Base-by-base conservation (phyloP, 208 protist species). In the Strigomonas culicis region DNA sequence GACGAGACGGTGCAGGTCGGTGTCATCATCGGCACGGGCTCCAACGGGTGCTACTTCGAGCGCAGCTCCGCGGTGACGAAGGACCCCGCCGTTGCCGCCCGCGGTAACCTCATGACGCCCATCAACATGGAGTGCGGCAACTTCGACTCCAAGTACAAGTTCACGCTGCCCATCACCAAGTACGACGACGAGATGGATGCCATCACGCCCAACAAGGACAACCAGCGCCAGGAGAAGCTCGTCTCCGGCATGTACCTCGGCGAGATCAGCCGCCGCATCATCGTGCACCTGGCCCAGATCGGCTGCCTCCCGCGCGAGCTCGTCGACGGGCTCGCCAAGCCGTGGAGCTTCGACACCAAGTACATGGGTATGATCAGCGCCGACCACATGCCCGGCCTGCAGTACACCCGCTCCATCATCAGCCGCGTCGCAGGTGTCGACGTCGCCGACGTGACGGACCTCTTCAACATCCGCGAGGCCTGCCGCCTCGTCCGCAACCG, bases 91-190 rank as follows among this genome's bases (percentile, higher is more conserved):
- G 84, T 87, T 47, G 62, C 65, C 39, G 70, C 74, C 4, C 79
- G 66, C 28, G 85, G 82, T 55, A 72, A 72, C 30, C 52, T 55
- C 24, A 62, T 75, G 32, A 86, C 82, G 13, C 77, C 92, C 68
- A 80, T 93, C 75, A 96, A 97, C 79, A 96, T 94, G 80, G 92
- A 97, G 72, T 95, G 88, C 77, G 92, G 90, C 49, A 90, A 90
- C 76, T 94, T 94, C 64, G 92, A 94, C 66, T 88, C 81, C 62
- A 86, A 84, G 68, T 79, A 87, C 75, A 80, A 78, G 70, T 78
- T 74, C 57, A 62, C 71, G 36, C 85, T 96, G 27, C 86, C 88
- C 44, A 79, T 77, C 62, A 92, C 88, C 49, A 52, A 47, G 57
- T 90, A 83, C 74, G 90, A 96, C 59, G 72, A 85, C 60, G 72